phyloP scores from a whole-genome alignment of 106 monocot species.

The Platanthera zijinensis region DNA sequence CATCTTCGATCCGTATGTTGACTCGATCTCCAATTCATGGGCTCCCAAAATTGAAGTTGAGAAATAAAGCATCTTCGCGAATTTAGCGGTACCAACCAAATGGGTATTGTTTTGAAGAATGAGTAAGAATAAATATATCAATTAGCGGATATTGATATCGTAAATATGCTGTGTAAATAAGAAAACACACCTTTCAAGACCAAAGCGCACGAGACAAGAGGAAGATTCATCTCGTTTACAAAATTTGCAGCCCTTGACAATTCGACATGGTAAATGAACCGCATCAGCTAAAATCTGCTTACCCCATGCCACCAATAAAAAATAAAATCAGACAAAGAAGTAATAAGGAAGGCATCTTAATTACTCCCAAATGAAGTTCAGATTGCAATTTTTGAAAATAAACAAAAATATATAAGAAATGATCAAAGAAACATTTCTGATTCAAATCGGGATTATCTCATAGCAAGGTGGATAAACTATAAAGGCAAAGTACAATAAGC shows the following conservation, averaged over 20 bases:
- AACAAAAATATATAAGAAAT: constrained; percentile 2
- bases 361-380: not conserved
- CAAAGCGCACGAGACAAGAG: constrained; percentile 84
- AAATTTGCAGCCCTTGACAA: constrained; percentile 88
- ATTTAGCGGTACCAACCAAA: not conserved
- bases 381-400: not conserved
- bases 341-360: not conserved
- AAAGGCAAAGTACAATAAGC: not conserved
- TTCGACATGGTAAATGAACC: constrained; percentile 82
- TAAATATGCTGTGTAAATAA: not conserved
- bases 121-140: not conserved
- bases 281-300: constrained; percentile 75
- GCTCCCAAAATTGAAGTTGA: too few relatives aligned
- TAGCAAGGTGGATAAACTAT: not conserved
- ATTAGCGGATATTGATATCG: not conserved
- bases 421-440: not conserved
- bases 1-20: too few relatives aligned
- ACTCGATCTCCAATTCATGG: too few relatives aligned
- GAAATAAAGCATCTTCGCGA: too few relatives aligned
- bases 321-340: not conserved
- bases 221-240: constrained; percentile 73
- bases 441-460: not conserved
- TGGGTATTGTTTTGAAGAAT: not conserved
- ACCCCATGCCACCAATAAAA: not conserved
- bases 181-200: constrained; percentile 51